Conservation (phyloP, 2,329 filamentous ascomycete species). For the Xylariaceae sp. region DNA sequence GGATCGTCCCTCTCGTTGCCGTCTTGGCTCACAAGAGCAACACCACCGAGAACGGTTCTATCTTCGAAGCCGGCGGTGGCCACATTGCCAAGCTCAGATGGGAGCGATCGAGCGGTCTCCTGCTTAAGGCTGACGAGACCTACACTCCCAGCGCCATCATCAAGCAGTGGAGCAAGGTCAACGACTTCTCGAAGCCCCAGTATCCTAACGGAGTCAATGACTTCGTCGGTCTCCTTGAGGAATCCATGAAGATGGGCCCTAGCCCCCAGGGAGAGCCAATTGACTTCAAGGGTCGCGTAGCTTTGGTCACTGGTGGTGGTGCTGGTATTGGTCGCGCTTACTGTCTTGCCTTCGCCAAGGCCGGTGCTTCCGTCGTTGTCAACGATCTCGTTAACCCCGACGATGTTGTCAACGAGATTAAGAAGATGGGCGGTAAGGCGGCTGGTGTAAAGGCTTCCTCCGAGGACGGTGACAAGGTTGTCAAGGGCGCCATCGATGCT, state of each 20-base stretch:
- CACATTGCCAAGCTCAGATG: slow-evolving; percentile 90
- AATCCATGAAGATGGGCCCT: slow-evolving; percentile 70
- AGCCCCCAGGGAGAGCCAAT: slow-evolving; percentile 69
- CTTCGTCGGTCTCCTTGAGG: slow-evolving; percentile 79
- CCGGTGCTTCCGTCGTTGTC: slow-evolving; percentile 79
- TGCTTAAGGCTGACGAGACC: slow-evolving; percentile 81
- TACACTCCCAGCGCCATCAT: slow-evolving; percentile 85
- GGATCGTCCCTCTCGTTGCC: slow-evolving; percentile 90
- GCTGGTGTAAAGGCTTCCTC: slow-evolving; percentile 90
- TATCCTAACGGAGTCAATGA: slow-evolving; percentile 82
- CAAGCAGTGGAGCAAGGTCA: slow-evolving; percentile 82
- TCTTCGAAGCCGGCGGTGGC: slow-evolving; percentile 91
- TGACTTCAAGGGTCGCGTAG: slow-evolving; percentile 79
- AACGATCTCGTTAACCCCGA: slow-evolving; percentile 96
- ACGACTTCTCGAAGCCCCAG: slow-evolving; percentile 77
- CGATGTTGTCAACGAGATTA: slow-evolving; percentile 85
- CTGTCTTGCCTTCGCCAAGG: slow-evolving; percentile 79
- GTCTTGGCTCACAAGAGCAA: slow-evolving; percentile 82
- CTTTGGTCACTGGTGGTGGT: slow-evolving; percentile 80
- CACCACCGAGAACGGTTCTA: slow-evolving; percentile 73
- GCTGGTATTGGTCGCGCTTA: slow-evolving; percentile 90
- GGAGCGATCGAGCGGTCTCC: slow-evolving; percentile 84
- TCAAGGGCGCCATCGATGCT: slow-evolving; percentile 88
- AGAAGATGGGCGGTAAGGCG: slow-evolving; percentile 81
- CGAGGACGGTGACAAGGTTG: slow-evolving; percentile 83